phyloP scores from a whole-genome alignment of 2,329 filamentous ascomycete genomes.

The Aspergillus ustus region DNA sequence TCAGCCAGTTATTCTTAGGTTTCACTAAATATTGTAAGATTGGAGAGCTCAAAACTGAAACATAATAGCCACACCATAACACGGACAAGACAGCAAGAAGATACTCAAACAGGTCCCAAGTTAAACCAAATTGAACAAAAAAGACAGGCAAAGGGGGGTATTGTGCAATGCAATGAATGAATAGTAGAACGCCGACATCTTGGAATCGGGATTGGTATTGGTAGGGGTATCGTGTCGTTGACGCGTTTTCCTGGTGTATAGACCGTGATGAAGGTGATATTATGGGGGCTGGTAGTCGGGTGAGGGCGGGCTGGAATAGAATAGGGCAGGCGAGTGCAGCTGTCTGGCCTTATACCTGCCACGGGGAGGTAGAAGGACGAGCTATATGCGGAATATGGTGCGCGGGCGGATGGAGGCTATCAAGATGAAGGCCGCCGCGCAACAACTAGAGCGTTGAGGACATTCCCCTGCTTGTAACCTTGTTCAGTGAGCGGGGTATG shows the following conservation, averaged over 20 bases:
- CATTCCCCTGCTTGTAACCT: conserved; percentile 75
- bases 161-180: conserved; percentile 26
- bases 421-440: conserved; percentile 23
- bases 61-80: not conserved
- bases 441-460: conserved; percentile 77
- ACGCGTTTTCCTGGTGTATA: not conserved
- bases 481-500: conserved; percentile 67
- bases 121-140: conserved; percentile 2
- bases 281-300: too few species aligned
- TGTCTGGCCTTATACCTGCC: too few species aligned
- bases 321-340: not conserved
- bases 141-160: conserved; percentile 28
- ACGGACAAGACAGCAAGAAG: not conserved
- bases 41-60: not conserved
- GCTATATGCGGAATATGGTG: not conserved
- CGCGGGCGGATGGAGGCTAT: not conserved
- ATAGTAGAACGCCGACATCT: conserved; percentile 6
- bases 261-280: not conserved
- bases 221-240: conserved; percentile 3
- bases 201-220: not conserved
- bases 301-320: not conserved
- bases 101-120: not conserved
- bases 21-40: not conserved
- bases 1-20: too few species aligned
- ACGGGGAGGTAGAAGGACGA: too few species aligned